These are phyloP conservation scores for Phaeophleospora eucalypticola DNA, from an alignment of 2,329 filamentous ascomycete species.

Conservation along the genomic window DNA sequence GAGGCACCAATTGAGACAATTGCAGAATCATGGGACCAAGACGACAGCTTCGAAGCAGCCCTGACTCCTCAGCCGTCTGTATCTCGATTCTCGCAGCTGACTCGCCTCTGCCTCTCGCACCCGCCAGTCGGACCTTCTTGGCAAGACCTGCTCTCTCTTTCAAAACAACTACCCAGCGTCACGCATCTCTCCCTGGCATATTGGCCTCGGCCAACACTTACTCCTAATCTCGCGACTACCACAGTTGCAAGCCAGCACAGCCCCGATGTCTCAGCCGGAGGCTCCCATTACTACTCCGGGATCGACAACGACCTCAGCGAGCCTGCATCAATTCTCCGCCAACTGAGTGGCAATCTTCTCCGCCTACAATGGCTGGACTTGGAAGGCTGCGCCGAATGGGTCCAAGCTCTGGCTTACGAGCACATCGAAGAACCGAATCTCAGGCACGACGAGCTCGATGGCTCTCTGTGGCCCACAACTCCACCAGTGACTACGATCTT, in stretches of 20 bases:
- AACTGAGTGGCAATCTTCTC: slow-evolving; percentile 53
- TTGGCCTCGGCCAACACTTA: slow-evolving; percentile 58
- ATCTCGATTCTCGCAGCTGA: slow-evolving; percentile 50
- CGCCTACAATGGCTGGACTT: slow-evolving; percentile 60
- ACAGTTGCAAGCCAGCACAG: slow-evolving; percentile 41
- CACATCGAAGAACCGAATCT: slow-evolving; percentile 1
- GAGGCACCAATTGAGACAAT: slow-evolving; percentile 16
- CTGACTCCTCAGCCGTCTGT: slow-evolving; percentile 24
- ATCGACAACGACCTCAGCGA: slow-evolving; percentile 55
- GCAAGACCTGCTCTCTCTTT: slow-evolving; percentile 51
- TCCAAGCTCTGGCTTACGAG: slow-evolving; percentile 43
- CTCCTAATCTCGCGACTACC: slow-evolving; percentile 48
- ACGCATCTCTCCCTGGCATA: slow-evolving; percentile 60
- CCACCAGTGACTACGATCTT: slow-evolving; percentile 33
- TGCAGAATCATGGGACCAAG: slow-evolving; percentile 48
- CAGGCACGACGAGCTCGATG: neutral
- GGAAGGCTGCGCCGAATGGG: slow-evolving; percentile 56
- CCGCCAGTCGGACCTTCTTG: slow-evolving; percentile 49
- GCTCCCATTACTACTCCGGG: slow-evolving; percentile 50
- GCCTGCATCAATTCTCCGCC: slow-evolving; percentile 53
- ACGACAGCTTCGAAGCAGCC: slow-evolving; percentile 24
- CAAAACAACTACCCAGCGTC: slow-evolving; percentile 52
- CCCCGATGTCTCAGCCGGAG: slow-evolving; percentile 46
- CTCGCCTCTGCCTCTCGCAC: slow-evolving; percentile 56
- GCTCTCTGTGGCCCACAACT: slow-evolving; percentile 11